Percentiles rank a stretch among this genome's conserved stretches.
Conservation (phyloP, 305 asterid genomes). For the Salvia sclarea region DNA sequence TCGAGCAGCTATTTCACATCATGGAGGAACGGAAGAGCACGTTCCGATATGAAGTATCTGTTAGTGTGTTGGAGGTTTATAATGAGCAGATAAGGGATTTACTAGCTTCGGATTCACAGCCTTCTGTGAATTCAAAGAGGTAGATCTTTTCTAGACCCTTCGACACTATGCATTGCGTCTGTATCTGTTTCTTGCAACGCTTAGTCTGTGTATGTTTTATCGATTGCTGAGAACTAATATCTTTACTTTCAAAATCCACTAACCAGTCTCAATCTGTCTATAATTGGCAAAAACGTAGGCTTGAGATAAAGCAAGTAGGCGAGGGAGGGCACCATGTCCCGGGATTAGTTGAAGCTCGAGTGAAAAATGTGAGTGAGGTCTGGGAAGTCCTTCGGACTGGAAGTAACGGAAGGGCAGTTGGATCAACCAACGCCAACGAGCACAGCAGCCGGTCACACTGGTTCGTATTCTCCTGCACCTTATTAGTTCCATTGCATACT, state of each 20-base stretch:
- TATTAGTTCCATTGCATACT: background rate
- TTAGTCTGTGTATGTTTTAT: background rate
- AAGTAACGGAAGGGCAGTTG: conserved; percentile 85
- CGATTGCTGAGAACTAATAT: too few relatives aligned
- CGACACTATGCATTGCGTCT: background rate
- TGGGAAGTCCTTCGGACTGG: conserved; percentile 93
- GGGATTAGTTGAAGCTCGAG: conserved; percentile 83
- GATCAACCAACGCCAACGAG: conserved; percentile 85
- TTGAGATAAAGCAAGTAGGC: conserved; percentile 89
- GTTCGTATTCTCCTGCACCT: conserved; percentile 38
- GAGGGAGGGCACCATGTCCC: conserved; percentile 95
- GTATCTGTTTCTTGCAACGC: background rate
- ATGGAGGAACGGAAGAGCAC: conserved; percentile 74
- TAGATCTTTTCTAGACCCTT: conserved; percentile 12
- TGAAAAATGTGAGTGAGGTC: conserved; percentile 71
- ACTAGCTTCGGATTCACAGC: conserved; percentile 61
- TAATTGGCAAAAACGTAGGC: conserved; percentile 46
- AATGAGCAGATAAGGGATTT: conserved; percentile 92
- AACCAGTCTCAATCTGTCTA: conserved; percentile 8
- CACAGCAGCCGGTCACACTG: conserved; percentile 99
- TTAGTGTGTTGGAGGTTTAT: conserved; percentile 91
- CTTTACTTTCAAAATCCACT: background rate
- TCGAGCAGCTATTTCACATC: conserved; percentile 73
- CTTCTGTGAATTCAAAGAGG: conserved; percentile 64
- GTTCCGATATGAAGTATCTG: conserved; percentile 68